Percentiles rank a stretch among this genome's conserved stretches.
Evolutionary conservation across 495 filamentous ascomycete species (phyloP).

Genomic region (Talaromyces liani): DNA sequence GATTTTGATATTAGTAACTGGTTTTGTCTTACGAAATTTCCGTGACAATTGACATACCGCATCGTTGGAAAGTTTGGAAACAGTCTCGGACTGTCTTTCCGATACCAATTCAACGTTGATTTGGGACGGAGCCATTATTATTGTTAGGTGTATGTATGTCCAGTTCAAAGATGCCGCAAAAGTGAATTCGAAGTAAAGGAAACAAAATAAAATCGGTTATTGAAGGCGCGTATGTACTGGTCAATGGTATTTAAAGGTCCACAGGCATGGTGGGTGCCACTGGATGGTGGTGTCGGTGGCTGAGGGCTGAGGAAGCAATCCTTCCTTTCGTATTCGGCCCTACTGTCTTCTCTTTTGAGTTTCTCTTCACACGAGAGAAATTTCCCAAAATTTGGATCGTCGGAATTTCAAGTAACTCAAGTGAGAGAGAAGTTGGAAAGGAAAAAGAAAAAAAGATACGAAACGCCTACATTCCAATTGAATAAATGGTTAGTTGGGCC

Average conservation of each 20-base stretch:
- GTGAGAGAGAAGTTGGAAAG: background rate
- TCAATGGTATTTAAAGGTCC: background rate
- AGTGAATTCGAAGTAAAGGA: background rate
- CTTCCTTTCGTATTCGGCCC: background rate
- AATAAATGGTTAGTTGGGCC: background rate
- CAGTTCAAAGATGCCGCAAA: background rate
- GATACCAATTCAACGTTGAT: background rate
- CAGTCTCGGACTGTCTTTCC: background rate
- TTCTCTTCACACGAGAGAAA: background rate
- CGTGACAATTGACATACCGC: background rate
- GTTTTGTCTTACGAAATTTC: no score
- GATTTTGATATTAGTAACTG: background rate
- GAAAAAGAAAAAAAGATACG: background rate
- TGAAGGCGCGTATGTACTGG: background rate
- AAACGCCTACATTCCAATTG: background rate
- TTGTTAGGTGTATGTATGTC: background rate
- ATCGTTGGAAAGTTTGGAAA: background rate
- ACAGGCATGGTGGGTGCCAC: background rate
- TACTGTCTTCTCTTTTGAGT: background rate
- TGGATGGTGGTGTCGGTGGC: background rate
- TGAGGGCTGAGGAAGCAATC: background rate
- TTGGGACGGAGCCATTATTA: background rate
- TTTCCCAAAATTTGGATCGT: background rate
- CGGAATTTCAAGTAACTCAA: background rate
- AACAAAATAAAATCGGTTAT: background rate